These are phyloP conservation scores for Cryphonectria parasitica DNA, from an alignment of 2,329 filamentous ascomycete species.

Conservation along the genomic window DNA sequence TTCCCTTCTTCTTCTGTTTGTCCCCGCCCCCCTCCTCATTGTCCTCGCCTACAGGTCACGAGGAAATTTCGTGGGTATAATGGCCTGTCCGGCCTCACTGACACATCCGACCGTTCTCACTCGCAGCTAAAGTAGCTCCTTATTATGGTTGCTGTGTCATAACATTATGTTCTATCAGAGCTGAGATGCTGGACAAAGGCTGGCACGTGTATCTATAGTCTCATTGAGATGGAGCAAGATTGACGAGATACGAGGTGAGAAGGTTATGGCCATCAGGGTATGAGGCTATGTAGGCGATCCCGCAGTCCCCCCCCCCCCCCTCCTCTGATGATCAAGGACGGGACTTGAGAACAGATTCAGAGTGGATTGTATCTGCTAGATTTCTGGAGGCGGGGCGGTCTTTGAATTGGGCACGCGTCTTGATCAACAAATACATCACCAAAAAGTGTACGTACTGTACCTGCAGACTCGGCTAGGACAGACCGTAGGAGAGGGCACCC, in stretches of 20 bases:
- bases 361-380: constrained; percentile 11
- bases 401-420: constrained; percentile 24
- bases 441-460: constrained; percentile 22
- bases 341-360: constrained; percentile 12
- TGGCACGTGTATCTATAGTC: not conserved
- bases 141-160: constrained; percentile 1
- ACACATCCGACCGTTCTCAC: constrained; percentile 1
- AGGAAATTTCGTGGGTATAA: constrained; percentile 23
- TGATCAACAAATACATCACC: constrained; percentile 16
- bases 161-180: not conserved
- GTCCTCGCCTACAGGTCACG: constrained; percentile 19
- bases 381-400: constrained; percentile 5
- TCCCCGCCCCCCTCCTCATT: not conserved
- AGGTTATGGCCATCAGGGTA: not conserved
- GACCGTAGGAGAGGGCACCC: constrained; percentile 17
- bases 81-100: not conserved
- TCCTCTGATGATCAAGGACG: constrained; percentile 24
- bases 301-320: not conserved
- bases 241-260: not conserved
- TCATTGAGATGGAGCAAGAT: not conserved
- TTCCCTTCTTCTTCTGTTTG: not conserved
- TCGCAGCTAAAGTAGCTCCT: not conserved
- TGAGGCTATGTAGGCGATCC: not conserved
- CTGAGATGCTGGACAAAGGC: constrained; percentile 8
- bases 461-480: constrained; percentile 23